Evolutionary conservation across 495 filamentous ascomycete genomes (phyloP).

Genomic region (Penicillium pancosmium): DNA sequence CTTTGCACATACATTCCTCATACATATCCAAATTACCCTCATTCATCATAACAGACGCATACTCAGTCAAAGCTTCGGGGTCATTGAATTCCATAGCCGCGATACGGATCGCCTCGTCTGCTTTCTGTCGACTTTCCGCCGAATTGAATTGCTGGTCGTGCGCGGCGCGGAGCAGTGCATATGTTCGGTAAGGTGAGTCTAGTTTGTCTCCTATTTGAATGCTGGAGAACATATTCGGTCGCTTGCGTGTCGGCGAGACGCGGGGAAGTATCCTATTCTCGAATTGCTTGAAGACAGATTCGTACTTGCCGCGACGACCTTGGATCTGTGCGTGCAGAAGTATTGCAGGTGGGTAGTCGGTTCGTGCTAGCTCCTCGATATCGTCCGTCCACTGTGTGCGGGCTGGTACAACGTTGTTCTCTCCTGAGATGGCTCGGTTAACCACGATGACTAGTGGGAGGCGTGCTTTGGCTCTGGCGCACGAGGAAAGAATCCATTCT

Average conservation of each 20-base stretch:
- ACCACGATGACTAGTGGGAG: slow-evolving; percentile 16
- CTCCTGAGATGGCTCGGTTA: slow-evolving; percentile 8
- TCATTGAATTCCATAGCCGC: slow-evolving; percentile 40
- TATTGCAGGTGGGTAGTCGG: slow-evolving; percentile 36
- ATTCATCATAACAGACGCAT: slow-evolving; percentile 29
- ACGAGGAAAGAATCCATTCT: slow-evolving; percentile 29
- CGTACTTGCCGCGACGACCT: slow-evolving; percentile 20
- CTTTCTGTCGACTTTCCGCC: slow-evolving; percentile 5
- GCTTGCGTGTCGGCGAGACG: slow-evolving; percentile 16
- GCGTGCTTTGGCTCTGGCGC: slow-evolving; percentile 30
- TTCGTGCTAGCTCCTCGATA: slow-evolving; percentile 26
- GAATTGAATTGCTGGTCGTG: slow-evolving; percentile 7
- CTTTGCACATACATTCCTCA: slow-evolving; percentile 40
- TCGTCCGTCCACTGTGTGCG: slow-evolving; percentile 16
- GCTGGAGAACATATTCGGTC: slow-evolving; percentile 7
- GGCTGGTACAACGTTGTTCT: background rate
- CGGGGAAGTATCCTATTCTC: slow-evolving; percentile 27
- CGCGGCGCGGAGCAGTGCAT: slow-evolving; percentile 25
- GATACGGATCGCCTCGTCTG: slow-evolving; percentile 16
- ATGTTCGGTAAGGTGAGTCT: slow-evolving; percentile 32
- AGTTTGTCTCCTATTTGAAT: slow-evolving; percentile 11
- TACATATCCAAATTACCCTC: slow-evolving; percentile 31
- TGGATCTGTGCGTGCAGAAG: slow-evolving; percentile 35
- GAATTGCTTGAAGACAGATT: slow-evolving; percentile 27
- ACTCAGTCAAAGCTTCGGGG: slow-evolving; percentile 28